Evolutionary conservation across 2,329 filamentous ascomycete genomes (phyloP), one percentile per base, ranked within the genome.

Genomic region (Sclerotinia trifoliorum): DNA sequence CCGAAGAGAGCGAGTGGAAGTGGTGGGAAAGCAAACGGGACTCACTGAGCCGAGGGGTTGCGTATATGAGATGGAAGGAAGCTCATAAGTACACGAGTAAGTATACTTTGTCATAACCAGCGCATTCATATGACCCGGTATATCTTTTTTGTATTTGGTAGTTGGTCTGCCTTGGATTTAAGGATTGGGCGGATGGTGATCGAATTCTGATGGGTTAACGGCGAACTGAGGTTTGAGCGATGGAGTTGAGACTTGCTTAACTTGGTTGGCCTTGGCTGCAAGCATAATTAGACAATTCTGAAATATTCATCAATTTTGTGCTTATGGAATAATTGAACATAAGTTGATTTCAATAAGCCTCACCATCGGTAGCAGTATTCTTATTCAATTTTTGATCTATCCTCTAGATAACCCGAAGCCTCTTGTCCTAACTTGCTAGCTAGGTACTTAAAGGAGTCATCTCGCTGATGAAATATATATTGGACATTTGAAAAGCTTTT

Each of bases 1-100:
- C 71, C 70, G 21, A 71, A 74, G 32, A 70, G 72, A 51, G 51
- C 19, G 44, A 61, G 57, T 42, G 60, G 29, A 0, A 51, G 11
- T 21, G 48, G 51, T 7, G 65, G 42, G 32, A 73, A 74, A 42
- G 26, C 49, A 29, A 68, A 68, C 46, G 66, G 66, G 24, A 5
- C 5, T 56, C 66, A 56, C 35, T 68, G 51, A 68, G 8, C n/a
- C n/a, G 32, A 26, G 11, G 44, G 13, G 46, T 5, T 39, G n/a
- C 24, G 39, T 21, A 19, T 63, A 62, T 48, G 32, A 42, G 44
- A 17, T 13, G 44, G 5, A 44, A 35, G 21, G 46, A 35, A 48
- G n/a, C 39, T 6, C 15, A 42, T 11, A 51, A 15, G 29, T 58
- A 29, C 46, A 26, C 29, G 42, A 26, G 44, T n/a, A 66, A 66